Percentiles rank a stretch among this genome's conserved stretches.
Conservation (phyloP, 768 basidiomycete species). For the Tulasnella sp. region DNA sequence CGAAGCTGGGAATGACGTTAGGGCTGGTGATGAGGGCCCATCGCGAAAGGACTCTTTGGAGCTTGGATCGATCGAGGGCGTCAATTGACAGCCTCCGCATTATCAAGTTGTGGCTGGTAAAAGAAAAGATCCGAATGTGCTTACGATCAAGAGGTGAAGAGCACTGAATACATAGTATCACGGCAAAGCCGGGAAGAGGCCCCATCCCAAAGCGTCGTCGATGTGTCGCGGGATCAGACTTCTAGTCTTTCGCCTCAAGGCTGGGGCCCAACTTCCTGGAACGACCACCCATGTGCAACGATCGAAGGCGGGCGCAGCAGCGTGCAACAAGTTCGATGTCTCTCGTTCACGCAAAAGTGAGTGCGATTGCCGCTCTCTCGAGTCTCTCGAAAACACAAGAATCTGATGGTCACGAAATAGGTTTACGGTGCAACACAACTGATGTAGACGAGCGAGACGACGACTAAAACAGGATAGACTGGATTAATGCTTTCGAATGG, state of each 20-base stretch:
- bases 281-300: background rate
- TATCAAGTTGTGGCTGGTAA: background rate
- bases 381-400: background rate
- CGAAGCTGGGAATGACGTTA: background rate
- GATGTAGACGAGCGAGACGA: slow-evolving; percentile 7
- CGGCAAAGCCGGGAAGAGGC: background rate
- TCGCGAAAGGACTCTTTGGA: background rate
- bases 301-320: background rate
- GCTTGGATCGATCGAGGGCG: background rate
- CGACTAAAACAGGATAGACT: slow-evolving; percentile 18
- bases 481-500: slow-evolving; percentile 13
- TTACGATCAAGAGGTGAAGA: slow-evolving; percentile 12
- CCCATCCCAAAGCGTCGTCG: too few species aligned
- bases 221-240: background rate
- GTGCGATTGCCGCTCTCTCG: too few species aligned
- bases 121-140: slow-evolving; percentile 1
- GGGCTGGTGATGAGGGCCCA: background rate
- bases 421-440: slow-evolving; percentile 13
- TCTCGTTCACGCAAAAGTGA: background rate
- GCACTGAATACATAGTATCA: slow-evolving; percentile 5
- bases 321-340: background rate
- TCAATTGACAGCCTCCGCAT: background rate
- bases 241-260: background rate
- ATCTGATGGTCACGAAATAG: background rate
- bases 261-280: background rate